phyloP scores from a whole-genome alignment of 805 yeast species.

The Saccharomycopsis vini region DNA sequence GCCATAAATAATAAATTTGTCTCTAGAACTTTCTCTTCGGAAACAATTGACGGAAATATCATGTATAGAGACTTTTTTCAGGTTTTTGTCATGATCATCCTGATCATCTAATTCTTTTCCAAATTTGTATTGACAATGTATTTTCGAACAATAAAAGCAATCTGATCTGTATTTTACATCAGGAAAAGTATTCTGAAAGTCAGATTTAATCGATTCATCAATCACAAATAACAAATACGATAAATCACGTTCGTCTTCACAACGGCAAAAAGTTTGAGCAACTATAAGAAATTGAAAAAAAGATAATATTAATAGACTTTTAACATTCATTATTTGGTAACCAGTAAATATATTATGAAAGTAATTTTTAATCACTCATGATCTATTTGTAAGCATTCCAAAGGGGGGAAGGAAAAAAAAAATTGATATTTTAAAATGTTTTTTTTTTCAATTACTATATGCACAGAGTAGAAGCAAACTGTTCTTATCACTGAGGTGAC shows the following conservation, averaged over 20 bases:
- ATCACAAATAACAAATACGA: slow-evolving; percentile 11
- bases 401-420: too few relatives aligned
- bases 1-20: slow-evolving; percentile 15
- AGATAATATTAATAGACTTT: not conserved
- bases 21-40: slow-evolving; percentile 15
- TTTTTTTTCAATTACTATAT: too few relatives aligned
- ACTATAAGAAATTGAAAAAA: not conserved
- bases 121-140: slow-evolving; percentile 9
- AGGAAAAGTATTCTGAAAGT: not conserved
- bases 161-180: slow-evolving; percentile 4
- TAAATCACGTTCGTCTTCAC: slow-evolving; percentile 12
- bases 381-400: too few relatives aligned
- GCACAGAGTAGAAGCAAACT: too few relatives aligned
- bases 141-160: slow-evolving; percentile 17
- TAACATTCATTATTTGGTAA: slow-evolving; percentile 1
- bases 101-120: not conserved
- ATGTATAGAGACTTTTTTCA: slow-evolving; percentile 2
- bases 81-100: too few relatives aligned
- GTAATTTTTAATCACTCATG: too few relatives aligned
- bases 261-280: slow-evolving; percentile 14
- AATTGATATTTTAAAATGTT: too few relatives aligned
- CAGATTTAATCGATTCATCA: slow-evolving; percentile 1
- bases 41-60: slow-evolving; percentile 16
- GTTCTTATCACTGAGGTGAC: too few relatives aligned
- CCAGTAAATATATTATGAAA: too few relatives aligned